Evolutionary conservation across 2,329 filamentous ascomycete species (phyloP).

Genomic region (Calonectria naviculata): DNA sequence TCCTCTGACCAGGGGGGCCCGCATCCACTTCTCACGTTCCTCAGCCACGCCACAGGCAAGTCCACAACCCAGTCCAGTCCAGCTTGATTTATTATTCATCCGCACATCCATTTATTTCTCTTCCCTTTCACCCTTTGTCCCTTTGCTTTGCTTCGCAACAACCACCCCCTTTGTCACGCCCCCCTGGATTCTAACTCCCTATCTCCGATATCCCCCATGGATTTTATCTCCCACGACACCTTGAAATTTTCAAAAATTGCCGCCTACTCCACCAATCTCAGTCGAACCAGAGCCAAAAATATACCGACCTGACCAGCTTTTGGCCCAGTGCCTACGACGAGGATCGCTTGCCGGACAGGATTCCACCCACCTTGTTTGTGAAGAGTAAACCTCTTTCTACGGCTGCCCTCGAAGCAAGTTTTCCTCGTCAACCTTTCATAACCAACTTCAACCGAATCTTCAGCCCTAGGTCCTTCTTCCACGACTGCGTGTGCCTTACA

Average conservation of each 20-base stretch:
- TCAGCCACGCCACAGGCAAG: conserved; percentile 16
- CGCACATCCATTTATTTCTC: conserved; percentile 4
- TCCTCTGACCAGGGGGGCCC: neutral
- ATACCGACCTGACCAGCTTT: conserved; percentile 34
- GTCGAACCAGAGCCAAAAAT: conserved; percentile 33
- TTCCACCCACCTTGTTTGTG: conserved; percentile 21
- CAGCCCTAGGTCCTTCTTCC: neutral
- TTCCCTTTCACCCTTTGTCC: neutral
- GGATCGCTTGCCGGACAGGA: conserved; percentile 37
- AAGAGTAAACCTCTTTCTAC: conserved; percentile 17
- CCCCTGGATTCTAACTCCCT: neutral
- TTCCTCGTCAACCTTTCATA: conserved; percentile 34
- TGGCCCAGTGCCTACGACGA: conserved; percentile 24
- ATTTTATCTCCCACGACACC: conserved; percentile 38
- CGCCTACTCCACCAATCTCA: conserved; percentile 31
- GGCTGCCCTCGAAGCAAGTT: conserved; percentile 28
- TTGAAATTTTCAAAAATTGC: conserved; percentile 32
- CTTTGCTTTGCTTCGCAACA: neutral
- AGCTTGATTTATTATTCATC: conserved; percentile 26
- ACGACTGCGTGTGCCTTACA: neutral
- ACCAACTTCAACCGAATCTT: neutral
- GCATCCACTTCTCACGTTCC: conserved; percentile 5
- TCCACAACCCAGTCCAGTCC: conserved; percentile 20
- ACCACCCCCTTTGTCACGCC: conserved; percentile 25
- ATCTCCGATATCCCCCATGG: conserved; percentile 36